Evolutionary conservation across 768 basidiomycete species (phyloP), one percentile per base, ranked within the genome.

Genomic region (Antrodiella citrinella): DNA sequence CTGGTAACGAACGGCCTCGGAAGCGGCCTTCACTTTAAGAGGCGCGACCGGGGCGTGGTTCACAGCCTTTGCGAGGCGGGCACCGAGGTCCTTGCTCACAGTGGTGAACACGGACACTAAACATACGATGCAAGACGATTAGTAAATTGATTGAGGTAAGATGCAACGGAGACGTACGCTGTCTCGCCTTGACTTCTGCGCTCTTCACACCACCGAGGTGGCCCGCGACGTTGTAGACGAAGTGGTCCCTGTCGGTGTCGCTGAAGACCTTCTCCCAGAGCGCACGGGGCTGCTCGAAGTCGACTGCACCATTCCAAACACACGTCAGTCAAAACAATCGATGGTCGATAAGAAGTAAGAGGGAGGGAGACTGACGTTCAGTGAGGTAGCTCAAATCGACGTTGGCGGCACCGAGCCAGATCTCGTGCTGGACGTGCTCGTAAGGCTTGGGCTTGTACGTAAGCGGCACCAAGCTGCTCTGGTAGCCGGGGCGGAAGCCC

Each of bases 401-500:
- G 61, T 71, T 80, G 13, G 89, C 84, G 51, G 77, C 72, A 40
- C 83, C 86, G 52, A 86, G 56, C 70, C 86, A 95, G 55, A 71
- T 70, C 72, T 92, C 91, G 67, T 95, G 91, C 50, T 68, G 69
- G 26, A 62, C 67, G 42, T 57, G 46, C 45, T 67, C 58, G 59
- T 65, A 58, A 72, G 73, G 42, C 70, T 68, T 67, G 24, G 61
- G 69, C 51, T 69, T 65, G 73, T 85, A 64, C 26, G 47, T 58
- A 51, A 96, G 76, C 5, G 89, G 85, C 43, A 74, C 67, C 62
- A 92, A 78, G 45, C 76, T 76, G 69, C 84, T 86, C 70, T 84
- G 80, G 74, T 95, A 96, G 75, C 90, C 91, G 54, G 94, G 91
- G 20, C 89, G 78, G 52, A 72, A 64, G 54, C 91, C 93, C 68